Conservation (phyloP, 306 rosid species). For the Fragaria ananassa region DNA sequence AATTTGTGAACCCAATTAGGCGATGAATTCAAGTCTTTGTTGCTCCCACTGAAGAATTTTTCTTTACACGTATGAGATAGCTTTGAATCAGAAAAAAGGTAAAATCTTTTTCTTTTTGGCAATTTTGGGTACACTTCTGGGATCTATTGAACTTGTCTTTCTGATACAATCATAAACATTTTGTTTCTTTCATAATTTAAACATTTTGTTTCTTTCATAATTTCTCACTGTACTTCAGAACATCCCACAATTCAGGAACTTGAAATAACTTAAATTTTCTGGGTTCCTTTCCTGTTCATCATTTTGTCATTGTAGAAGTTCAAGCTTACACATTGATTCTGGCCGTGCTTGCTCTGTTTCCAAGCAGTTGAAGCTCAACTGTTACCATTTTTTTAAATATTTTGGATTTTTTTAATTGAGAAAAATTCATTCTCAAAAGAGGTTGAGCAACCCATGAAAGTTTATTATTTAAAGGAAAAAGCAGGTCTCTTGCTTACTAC, state of each 20-base stretch:
- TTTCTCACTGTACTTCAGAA: slow-evolving; percentile 45
- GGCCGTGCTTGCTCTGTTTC: slow-evolving; percentile 39
- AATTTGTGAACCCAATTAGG: slow-evolving; percentile 48
- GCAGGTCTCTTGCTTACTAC: slow-evolving; percentile 36
- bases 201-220: slow-evolving; percentile 11
- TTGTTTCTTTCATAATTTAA: slow-evolving; percentile 18
- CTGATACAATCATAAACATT: slow-evolving; percentile 20
- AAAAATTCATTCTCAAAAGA: slow-evolving; percentile 42
- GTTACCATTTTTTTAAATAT: slow-evolving; percentile 19
- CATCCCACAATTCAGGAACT: slow-evolving; percentile 19
- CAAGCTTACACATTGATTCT: slow-evolving; percentile 35
- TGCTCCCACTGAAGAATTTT: slow-evolving; percentile 8
- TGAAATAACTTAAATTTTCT: background rate
- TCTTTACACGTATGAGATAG: slow-evolving; percentile 13
- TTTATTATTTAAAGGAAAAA: slow-evolving; percentile 16
- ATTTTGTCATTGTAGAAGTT: background rate
- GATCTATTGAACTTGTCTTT: slow-evolving; percentile 33
- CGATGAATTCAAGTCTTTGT: slow-evolving; percentile 15
- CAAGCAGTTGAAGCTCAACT: slow-evolving; percentile 33
- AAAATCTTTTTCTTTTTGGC: slow-evolving; percentile 37
- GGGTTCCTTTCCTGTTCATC: slow-evolving; percentile 3
- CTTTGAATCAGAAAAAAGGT: slow-evolving; percentile 36
- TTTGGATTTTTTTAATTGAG: background rate
- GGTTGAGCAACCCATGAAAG: slow-evolving; percentile 40
- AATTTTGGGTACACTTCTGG: slow-evolving; percentile 11